phyloP scores from a whole-genome alignment of 176 grass and related monocot species.

The Saccharum officinarum region DNA sequence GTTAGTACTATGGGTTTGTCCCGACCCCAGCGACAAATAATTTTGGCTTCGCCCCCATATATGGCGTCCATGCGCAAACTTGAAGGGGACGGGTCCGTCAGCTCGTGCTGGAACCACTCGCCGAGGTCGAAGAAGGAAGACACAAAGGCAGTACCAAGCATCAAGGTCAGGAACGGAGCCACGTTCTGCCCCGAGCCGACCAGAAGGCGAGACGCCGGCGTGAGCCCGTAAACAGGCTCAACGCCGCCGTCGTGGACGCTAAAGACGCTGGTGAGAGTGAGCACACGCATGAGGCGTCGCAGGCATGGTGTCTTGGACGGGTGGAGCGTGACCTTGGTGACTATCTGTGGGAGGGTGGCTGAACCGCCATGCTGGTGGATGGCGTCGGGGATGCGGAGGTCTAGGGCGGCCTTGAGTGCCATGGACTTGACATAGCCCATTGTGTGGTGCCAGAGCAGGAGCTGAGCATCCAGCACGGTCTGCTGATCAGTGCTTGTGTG shows the following conservation, averaged over 20 bases:
- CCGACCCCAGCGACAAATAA: no score
- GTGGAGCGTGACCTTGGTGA: neutral
- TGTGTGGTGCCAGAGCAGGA: neutral
- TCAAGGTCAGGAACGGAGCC: neutral
- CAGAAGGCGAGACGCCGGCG: slow-evolving; percentile 8
- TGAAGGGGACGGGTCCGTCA: neutral
- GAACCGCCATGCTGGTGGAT: slow-evolving; percentile 12
- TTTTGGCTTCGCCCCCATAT: no score
- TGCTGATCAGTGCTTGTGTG: neutral
- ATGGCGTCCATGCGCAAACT: neutral
- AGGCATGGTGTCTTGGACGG: slow-evolving; percentile 7
- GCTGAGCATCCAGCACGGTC: neutral
- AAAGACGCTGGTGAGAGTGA: neutral
- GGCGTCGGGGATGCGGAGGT: slow-evolving; percentile 23
- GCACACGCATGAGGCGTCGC: slow-evolving; percentile 22
- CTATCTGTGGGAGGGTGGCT: slow-evolving; percentile 2
- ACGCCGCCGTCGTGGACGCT: neutral
- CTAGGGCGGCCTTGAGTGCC: slow-evolving; percentile 23
- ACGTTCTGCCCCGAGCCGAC: neutral
- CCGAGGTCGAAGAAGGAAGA: neutral
- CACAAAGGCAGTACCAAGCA: neutral
- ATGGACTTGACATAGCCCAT: slow-evolving; percentile 11
- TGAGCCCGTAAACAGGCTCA: neutral
- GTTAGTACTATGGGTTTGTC: no score
- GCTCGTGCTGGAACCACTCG: slow-evolving; percentile 19